These are phyloP conservation scores for Aspergillus ustus DNA, from an alignment of 2,329 filamentous ascomycete species.

Conservation along the genomic window DNA sequence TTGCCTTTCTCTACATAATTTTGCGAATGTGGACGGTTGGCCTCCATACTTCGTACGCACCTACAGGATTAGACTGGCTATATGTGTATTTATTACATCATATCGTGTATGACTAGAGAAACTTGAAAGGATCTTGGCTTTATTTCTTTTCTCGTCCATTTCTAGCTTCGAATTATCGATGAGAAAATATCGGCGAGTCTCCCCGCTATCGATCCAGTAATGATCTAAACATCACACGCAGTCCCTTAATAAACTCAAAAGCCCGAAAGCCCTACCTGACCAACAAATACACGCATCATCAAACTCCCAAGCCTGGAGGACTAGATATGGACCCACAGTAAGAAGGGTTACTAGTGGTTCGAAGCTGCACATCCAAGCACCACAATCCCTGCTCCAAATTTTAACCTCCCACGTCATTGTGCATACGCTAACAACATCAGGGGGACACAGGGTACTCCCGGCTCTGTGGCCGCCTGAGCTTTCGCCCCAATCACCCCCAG, in stretches of 20 bases:
- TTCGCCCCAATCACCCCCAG: background rate
- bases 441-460: background rate
- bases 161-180: background rate
- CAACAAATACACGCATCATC: too few species aligned
- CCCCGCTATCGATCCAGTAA: too few species aligned
- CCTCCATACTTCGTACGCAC: too few species aligned
- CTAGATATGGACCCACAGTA: too few species aligned
- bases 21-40: too few species aligned
- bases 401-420: constrained; percentile 16
- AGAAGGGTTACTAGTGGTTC: too few species aligned
- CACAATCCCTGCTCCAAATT: constrained; percentile 5
- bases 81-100: background rate
- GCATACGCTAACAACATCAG: constrained; percentile 8
- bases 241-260: too few species aligned
- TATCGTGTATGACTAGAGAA: background rate
- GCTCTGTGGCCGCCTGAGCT: background rate
- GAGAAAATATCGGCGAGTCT: background rate
- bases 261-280: too few species aligned
- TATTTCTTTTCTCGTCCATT: background rate
- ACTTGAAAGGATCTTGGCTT: background rate
- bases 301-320: too few species aligned
- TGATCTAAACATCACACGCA: too few species aligned
- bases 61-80: background rate
- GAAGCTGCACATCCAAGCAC: background rate
- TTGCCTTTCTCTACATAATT: background rate